phyloP scores from a whole-genome alignment of 345 rosid species.

The Pistacia vera region DNA sequence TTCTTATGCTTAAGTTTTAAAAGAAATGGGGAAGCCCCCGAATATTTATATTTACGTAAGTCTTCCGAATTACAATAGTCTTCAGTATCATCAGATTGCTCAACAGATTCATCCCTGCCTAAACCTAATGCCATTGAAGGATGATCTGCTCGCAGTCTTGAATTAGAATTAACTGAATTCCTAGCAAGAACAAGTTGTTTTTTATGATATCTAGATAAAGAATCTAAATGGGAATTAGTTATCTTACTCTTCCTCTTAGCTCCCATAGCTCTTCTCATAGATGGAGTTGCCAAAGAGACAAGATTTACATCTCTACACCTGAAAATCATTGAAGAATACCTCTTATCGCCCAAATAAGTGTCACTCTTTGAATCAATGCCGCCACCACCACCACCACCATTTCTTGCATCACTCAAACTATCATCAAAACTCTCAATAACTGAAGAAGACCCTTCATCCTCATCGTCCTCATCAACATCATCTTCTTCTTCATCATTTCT shows the following conservation, averaged over 20 bases:
- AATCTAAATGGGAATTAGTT: constrained; percentile 42
- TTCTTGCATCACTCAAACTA: constrained; percentile 73
- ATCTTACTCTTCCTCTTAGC: constrained; percentile 61
- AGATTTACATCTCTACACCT: constrained; percentile 67
- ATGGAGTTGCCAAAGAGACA: constrained; percentile 35
- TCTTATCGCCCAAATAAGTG: constrained; percentile 38
- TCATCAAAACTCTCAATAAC: constrained; percentile 61
- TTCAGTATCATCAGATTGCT: constrained; percentile 72
- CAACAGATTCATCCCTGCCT: constrained; percentile 49
- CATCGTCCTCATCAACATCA: constrained; percentile 31
- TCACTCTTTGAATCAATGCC: constrained; percentile 52
- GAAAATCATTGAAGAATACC: constrained; percentile 53
- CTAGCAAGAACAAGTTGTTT: constrained; percentile 37
- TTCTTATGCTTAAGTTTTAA: constrained; percentile 62
- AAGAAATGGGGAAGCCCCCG: constrained; percentile 70
- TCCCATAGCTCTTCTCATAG: constrained; percentile 40
- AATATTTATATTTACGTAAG: constrained; percentile 43
- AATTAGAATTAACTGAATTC: constrained; percentile 32
- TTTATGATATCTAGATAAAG: constrained; percentile 48
- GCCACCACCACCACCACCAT: constrained; percentile 26
- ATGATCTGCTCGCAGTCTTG: constrained; percentile 39
- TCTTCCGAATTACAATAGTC: constrained; percentile 65
- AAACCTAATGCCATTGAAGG: constrained; percentile 44
- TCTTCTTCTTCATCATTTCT: constrained; percentile 38
- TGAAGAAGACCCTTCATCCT: constrained; percentile 45